phyloP scores from a whole-genome alignment of 2,329 filamentous ascomycete genomes.

The Penicillium concentricum region DNA sequence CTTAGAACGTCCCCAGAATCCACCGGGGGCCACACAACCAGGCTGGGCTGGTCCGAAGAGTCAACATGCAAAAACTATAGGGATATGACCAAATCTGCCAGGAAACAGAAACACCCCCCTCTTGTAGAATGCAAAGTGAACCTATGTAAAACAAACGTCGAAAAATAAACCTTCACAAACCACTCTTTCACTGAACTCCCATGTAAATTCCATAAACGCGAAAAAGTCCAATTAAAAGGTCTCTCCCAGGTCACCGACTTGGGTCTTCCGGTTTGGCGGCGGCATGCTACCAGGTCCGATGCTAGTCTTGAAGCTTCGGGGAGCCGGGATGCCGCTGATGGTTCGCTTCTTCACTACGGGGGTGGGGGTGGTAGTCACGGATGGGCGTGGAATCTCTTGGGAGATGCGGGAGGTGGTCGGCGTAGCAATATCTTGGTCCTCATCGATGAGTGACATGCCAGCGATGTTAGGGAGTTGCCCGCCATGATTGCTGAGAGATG shows the following conservation, averaged over 20 bases:
- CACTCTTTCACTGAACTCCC: neutral
- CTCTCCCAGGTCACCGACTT: constrained; percentile 56
- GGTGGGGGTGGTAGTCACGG: constrained; percentile 49
- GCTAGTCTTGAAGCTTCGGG: constrained; percentile 42
- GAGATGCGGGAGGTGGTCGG: constrained; percentile 41
- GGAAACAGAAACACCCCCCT: neutral
- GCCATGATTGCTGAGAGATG: constrained; percentile 63
- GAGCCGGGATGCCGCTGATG: constrained; percentile 48
- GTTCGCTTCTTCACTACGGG: constrained; percentile 50
- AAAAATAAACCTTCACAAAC: neutral
- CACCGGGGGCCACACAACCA: constrained; percentile 16
- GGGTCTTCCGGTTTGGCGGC: constrained; percentile 49
- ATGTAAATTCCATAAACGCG: neutral
- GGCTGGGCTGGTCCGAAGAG: constrained; percentile 1
- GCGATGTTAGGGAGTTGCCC: constrained; percentile 58
- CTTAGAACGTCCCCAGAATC: constrained; percentile 33
- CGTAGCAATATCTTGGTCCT: constrained; percentile 49
- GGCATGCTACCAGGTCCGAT: constrained; percentile 47
- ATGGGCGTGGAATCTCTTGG: constrained; percentile 41
- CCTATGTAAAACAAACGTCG: constrained; percentile 2
- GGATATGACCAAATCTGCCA: neutral
- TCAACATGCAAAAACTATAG: constrained; percentile 2
- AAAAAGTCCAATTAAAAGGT: constrained; percentile 48
- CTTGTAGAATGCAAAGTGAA: neutral
- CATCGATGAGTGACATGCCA: constrained; percentile 56